These are phyloP conservation scores for Tricholoma furcatifolium DNA, from an alignment of 768 basidiomycete species.

Conservation along the genomic window DNA sequence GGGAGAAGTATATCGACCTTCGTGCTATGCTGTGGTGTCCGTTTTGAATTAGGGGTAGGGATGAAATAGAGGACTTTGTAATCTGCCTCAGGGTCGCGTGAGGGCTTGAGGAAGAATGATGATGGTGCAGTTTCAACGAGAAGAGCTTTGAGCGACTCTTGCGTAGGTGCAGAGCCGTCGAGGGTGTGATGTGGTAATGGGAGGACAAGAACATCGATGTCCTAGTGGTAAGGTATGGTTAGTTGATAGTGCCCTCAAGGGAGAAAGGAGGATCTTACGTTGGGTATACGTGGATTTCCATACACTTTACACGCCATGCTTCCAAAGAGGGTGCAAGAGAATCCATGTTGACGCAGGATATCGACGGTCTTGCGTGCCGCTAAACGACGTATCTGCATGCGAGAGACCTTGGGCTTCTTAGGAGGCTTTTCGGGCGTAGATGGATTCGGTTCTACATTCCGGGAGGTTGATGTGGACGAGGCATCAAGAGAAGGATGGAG, in stretches of 20 bases:
- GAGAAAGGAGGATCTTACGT: slow-evolving; percentile 1
- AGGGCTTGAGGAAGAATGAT: slow-evolving; percentile 5
- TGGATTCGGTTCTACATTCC: not conserved
- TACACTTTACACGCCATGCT: slow-evolving; percentile 19
- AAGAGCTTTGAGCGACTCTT: slow-evolving; percentile 15
- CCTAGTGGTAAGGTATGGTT: slow-evolving; percentile 1
- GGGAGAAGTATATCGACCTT: slow-evolving; percentile 19
- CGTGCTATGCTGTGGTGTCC: slow-evolving; percentile 1
- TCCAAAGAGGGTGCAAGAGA: slow-evolving; percentile 14
- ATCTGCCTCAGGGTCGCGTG: slow-evolving; percentile 13
- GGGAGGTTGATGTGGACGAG: not conserved
- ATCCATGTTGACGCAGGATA: slow-evolving; percentile 10
- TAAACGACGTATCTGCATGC: slow-evolving; percentile 14
- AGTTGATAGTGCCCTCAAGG: not conserved
- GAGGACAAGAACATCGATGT: slow-evolving; percentile 17
- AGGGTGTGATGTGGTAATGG: slow-evolving; percentile 4
- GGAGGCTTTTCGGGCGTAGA: too few species aligned
- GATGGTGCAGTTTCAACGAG: slow-evolving; percentile 8
- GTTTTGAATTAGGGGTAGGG: slow-evolving; percentile 10
- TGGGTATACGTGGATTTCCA: slow-evolving; percentile 14
- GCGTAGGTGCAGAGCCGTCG: slow-evolving; percentile 1
- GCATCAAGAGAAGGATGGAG: not conserved
- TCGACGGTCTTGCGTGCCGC: slow-evolving; percentile 12
- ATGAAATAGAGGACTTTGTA: slow-evolving; percentile 17
- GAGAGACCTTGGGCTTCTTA: not conserved